A percentile compares a stretch with the other conserved stretches of the same genome.
These are phyloP conservation scores for Fusarium ambrosium DNA, from an alignment of 2,329 filamentous ascomycete genomes.

Conservation along the genomic window DNA sequence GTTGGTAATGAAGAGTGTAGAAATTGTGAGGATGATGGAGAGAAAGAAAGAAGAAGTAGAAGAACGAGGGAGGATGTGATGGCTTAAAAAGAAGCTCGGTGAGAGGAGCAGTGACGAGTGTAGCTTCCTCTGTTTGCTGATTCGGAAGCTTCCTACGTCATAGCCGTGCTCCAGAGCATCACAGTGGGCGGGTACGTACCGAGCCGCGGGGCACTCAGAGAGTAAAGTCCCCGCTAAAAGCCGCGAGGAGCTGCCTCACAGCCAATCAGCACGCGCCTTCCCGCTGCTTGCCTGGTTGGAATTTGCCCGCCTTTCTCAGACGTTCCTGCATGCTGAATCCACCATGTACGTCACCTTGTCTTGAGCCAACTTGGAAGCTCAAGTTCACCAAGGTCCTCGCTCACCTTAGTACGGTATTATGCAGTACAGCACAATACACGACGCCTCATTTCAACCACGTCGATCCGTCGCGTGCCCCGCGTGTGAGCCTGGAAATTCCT, in stretches of 20 bases:
- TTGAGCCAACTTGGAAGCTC: constrained; percentile 6
- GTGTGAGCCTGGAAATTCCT: constrained; percentile 7
- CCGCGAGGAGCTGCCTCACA: background rate
- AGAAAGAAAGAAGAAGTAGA: constrained; percentile 21
- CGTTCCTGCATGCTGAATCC: constrained; percentile 45
- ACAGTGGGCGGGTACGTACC: constrained; percentile 30
- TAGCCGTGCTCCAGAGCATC: constrained; percentile 36
- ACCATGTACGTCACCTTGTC: constrained; percentile 44
- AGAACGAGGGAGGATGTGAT: constrained; percentile 21
- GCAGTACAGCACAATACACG: background rate
- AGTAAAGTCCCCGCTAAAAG: constrained; percentile 16
- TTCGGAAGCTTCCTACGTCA: constrained; percentile 45
- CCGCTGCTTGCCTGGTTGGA: constrained; percentile 29
- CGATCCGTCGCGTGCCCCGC: constrained; percentile 39
- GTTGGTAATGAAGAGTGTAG: constrained; percentile 11
- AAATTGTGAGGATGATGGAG: constrained; percentile 36
- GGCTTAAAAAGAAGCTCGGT: constrained; percentile 45
- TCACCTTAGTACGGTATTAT: background rate
- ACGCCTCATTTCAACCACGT: constrained; percentile 16
- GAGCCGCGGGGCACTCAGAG: constrained; percentile 29
- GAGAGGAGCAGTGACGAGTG: constrained; percentile 36
- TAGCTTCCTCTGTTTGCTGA: constrained; percentile 37
- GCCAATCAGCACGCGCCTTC: constrained; percentile 22
- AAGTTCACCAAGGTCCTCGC: background rate
- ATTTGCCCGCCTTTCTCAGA: constrained; percentile 29